phyloP scores from a whole-genome alignment of 208 protist species.

The Crithidia sp. region DNA sequence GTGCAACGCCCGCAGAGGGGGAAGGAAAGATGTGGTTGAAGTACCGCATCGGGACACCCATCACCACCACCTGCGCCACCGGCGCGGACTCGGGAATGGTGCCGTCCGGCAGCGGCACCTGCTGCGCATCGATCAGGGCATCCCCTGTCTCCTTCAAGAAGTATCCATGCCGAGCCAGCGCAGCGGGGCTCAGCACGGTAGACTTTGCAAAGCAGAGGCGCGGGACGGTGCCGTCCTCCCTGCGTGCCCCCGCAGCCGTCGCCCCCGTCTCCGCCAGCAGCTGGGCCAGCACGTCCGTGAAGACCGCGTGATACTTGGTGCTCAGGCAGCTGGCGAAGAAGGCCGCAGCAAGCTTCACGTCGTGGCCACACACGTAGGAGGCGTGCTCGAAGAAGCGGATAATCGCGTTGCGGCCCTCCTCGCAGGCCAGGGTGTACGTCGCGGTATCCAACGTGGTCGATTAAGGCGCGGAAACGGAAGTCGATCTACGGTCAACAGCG shows the following conservation, averaged over 20 bases:
- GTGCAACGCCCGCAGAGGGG: not conserved
- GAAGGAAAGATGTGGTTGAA: slow-evolving; percentile 42
- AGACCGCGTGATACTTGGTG: slow-evolving; percentile 55
- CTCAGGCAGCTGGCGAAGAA: slow-evolving; percentile 59
- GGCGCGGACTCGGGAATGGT: slow-evolving; percentile 12
- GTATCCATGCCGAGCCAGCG: slow-evolving; percentile 33
- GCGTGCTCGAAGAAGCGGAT: slow-evolving; percentile 60
- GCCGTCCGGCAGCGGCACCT: slow-evolving; percentile 35
- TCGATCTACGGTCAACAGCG: too few relatives aligned
- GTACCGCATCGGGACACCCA: slow-evolving; percentile 59
- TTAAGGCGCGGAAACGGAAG: not conserved
- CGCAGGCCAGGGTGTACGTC: slow-evolving; percentile 11
- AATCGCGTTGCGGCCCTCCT: slow-evolving; percentile 44
- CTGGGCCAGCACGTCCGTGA: slow-evolving; percentile 33
- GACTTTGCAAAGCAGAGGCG: slow-evolving; percentile 37
- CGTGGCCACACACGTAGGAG: slow-evolving; percentile 34
- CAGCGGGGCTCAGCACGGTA: slow-evolving; percentile 7
- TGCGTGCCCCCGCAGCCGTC: not conserved
- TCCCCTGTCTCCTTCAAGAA: slow-evolving; percentile 53
- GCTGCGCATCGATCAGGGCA: slow-evolving; percentile 51
- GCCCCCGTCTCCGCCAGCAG: slow-evolving; percentile 28
- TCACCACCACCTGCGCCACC: slow-evolving; percentile 49
- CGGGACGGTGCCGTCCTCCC: not conserved
- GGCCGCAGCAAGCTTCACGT: slow-evolving; percentile 11
- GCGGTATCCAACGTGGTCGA: slow-evolving; percentile 34